Conservation (phyloP, 495 filamentous ascomycete genomes). For the Endocarpon pusillum region DNA sequence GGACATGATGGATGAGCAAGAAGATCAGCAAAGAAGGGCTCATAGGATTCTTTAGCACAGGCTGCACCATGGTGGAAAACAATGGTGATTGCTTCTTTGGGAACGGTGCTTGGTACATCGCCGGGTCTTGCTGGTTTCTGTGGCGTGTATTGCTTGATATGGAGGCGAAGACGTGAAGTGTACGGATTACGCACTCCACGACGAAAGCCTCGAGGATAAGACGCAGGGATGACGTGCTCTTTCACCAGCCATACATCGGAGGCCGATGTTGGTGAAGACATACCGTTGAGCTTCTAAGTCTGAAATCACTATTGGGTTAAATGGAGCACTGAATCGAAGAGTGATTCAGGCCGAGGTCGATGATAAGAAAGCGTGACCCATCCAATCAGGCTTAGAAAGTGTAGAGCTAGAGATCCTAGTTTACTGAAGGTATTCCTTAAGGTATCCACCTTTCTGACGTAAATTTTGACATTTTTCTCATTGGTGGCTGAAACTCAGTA, state of each 20-base stretch:
- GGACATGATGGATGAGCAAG: constrained; percentile 9
- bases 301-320: too few species aligned
- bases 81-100: constrained; percentile 25
- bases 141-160: constrained; percentile 29
- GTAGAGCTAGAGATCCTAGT: too few species aligned
- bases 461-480: too few species aligned
- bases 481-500: too few species aligned
- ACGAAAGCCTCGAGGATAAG: constrained; percentile 10
- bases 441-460: too few species aligned
- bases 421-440: too few species aligned
- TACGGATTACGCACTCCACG: constrained; percentile 7
- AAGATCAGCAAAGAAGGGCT: constrained; percentile 29
- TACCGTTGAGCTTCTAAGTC: too few species aligned
- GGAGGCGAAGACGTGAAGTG: constrained; percentile 14
- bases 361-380: too few species aligned
- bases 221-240: constrained; percentile 11
- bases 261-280: too few species aligned
- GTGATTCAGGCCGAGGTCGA: too few species aligned
- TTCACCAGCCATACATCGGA: constrained; percentile 8
- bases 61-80: constrained; percentile 29
- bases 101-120: constrained; percentile 7
- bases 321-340: too few species aligned
- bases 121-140: constrained; percentile 7
- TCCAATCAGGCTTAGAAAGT: too few species aligned
- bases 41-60: constrained; percentile 30